Evolutionary conservation across 1,139 yeast species (phyloP), one percentile per base, ranked within the genome.

Genomic region (Scheffersomyces lignicola): DNA sequence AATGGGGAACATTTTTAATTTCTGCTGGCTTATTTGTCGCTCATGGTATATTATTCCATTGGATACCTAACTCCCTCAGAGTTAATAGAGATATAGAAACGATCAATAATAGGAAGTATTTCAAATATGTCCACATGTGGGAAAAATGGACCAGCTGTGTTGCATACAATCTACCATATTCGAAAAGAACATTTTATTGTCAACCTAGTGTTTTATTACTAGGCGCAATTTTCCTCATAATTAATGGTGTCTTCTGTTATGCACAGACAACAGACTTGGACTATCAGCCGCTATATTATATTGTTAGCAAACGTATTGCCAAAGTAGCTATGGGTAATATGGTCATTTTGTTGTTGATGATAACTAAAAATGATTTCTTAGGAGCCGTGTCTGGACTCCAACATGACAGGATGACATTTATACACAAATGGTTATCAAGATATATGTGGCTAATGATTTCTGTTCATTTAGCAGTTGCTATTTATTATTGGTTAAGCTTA

Each of bases 401-500:
- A 13, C 66, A 58, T 35, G 77, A 72, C 38, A 55, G 69, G 33
- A 40, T 69, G 4, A 49, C 54, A 3, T 53, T 65, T 23, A 47
- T 72, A 20, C 79, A 73, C 44, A 59, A 62, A 31, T 72, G 78
- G 78, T 48, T 72, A 23, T 65, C 73, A 12, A 52, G 76, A 28
- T 47, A 56, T 13, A 56, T 69, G 54, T 71, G 71, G 56, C 32
- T 49, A 3, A 52, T 66, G 56, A 52, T 65, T n/a, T 56, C 65
- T 2, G 44, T 62, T 5, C 79, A 73, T 47, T 39, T 36, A 8
- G 24, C 16, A 2, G 41, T 65, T 33, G 53, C 50, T 10, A 42
- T 69, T 26, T 46, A 60, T 13, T 73, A 72, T 43, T 73, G 78
- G 79, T 43, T 69, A 16, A 49, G 48, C 3, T 39, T 68, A 32